These are phyloP conservation scores for Sphagnurus paluster DNA, from an alignment of 1,284 basidiomycete species.

Conservation along the genomic window DNA sequence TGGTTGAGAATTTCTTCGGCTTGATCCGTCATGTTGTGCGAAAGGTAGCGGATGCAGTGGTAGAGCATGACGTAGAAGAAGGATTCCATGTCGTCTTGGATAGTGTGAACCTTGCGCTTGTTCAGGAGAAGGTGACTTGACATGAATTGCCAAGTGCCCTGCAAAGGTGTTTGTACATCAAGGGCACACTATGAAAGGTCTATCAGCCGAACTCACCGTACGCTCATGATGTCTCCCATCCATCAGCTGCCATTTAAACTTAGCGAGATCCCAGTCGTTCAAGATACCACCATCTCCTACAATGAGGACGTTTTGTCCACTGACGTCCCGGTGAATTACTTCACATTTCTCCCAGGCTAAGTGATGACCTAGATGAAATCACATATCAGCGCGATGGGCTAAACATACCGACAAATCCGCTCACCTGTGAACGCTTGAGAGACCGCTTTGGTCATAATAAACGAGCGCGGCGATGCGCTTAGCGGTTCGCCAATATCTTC, in stretches of 20 bases:
- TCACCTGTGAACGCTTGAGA: slow-evolving; percentile 21
- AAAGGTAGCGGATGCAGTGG: slow-evolving; percentile 14
- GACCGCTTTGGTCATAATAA: slow-evolving; percentile 15
- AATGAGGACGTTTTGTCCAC: slow-evolving; percentile 32
- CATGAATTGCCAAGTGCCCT: slow-evolving; percentile 33
- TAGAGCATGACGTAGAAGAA: slow-evolving; percentile 30
- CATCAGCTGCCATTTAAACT: slow-evolving; percentile 1
- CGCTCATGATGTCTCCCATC: background rate
- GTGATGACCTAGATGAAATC: slow-evolving; percentile 24
- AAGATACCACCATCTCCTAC: slow-evolving; percentile 25
- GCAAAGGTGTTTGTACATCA: background rate
- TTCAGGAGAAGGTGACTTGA: slow-evolving; percentile 23
- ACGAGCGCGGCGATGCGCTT: slow-evolving; percentile 9
- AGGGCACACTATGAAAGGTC: background rate
- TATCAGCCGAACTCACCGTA: background rate
- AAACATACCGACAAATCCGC: too few relatives aligned
- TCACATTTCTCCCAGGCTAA: slow-evolving; percentile 23
- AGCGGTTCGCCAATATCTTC: slow-evolving; percentile 4
- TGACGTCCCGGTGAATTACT: slow-evolving; percentile 35
- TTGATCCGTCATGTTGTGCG: background rate
- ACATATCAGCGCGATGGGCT: too few relatives aligned
- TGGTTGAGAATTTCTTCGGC: background rate
- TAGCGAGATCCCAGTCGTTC: slow-evolving; percentile 35
- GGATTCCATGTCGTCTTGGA: slow-evolving; percentile 36
- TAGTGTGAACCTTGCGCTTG: slow-evolving; percentile 18